These are phyloP conservation scores for Lepidopterella palustris DNA, from an alignment of 495 filamentous ascomycete genomes.

Conservation along the genomic window DNA sequence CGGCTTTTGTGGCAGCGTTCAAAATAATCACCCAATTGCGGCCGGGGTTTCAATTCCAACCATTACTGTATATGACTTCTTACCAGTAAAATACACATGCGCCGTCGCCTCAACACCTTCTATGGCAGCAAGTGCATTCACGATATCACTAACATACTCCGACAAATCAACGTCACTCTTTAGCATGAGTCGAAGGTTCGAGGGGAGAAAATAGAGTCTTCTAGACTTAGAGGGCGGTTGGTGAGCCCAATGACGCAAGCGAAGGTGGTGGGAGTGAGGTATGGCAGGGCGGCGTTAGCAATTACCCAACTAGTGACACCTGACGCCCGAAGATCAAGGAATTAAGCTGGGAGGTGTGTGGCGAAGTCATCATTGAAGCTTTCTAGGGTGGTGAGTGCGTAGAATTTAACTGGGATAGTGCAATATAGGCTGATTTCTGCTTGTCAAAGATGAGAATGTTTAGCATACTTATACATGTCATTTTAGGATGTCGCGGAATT, in stretches of 20 bases:
- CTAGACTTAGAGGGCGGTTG: conserved; percentile 24
- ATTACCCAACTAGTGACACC: conserved; percentile 36
- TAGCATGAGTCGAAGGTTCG: conserved; percentile 11
- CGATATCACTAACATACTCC: conserved; percentile 20
- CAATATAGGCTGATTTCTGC: too few relatives aligned
- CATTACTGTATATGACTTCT: not conserved
- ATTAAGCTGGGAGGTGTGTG: too few relatives aligned
- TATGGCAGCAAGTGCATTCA: conserved; percentile 20
- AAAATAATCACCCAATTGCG: too few relatives aligned
- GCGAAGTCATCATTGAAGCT: too few relatives aligned
- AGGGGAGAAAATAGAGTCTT: conserved; percentile 24
- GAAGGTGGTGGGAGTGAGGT: conserved; percentile 31
- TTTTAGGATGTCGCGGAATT: too few relatives aligned
- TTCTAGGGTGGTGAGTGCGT: too few relatives aligned
- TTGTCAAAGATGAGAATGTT: too few relatives aligned
- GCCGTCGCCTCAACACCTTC: conserved; percentile 23
- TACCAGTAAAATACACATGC: conserved; percentile 16
- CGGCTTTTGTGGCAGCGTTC: too few relatives aligned
- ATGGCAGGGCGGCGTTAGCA: conserved; percentile 20
- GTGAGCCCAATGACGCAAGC: conserved; percentile 31
- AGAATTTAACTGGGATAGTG: too few relatives aligned
- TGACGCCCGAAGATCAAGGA: conserved; percentile 38
- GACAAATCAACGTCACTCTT: conserved; percentile 27
- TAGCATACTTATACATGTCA: too few relatives aligned
- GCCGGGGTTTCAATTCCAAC: not conserved